These are phyloP conservation scores for Truncatella angustata DNA, from an alignment of 2,329 filamentous ascomycete species.

Conservation along the genomic window DNA sequence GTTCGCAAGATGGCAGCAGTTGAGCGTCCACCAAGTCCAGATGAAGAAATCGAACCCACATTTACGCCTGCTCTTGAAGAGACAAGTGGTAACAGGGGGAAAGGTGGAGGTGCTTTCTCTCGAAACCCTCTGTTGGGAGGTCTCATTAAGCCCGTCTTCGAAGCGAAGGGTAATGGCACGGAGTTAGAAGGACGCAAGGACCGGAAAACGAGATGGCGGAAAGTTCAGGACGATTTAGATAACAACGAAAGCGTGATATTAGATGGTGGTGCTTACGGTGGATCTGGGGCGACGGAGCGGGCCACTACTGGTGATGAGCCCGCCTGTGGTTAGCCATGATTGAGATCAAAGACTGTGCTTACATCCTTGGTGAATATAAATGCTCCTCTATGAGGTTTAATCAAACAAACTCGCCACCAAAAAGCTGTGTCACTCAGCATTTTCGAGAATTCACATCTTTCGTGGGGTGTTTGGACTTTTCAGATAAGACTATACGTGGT, in stretches of 20 bases:
- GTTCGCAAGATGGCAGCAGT: constrained; percentile 68
- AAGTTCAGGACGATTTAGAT: constrained; percentile 59
- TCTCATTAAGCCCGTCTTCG: constrained; percentile 63
- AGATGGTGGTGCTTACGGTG: constrained; percentile 53
- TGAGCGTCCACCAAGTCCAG: constrained; percentile 56
- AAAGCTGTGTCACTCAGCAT: too few species aligned
- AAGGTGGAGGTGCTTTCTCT: constrained; percentile 60
- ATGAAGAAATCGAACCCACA: constrained; percentile 33
- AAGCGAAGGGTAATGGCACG: constrained; percentile 50
- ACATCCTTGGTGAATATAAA: background rate
- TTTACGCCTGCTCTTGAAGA: constrained; percentile 24
- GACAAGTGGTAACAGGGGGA: constrained; percentile 31
- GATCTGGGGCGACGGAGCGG: constrained; percentile 16
- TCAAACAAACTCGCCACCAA: too few species aligned
- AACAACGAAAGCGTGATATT: constrained; percentile 60
- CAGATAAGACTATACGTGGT: too few species aligned
- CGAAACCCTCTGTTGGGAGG: constrained; percentile 65
- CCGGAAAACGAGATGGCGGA: constrained; percentile 49
- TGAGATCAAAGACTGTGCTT: background rate
- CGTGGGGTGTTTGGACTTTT: too few species aligned
- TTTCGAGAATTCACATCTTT: too few species aligned
- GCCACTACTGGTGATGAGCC: background rate
- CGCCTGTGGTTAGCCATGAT: constrained; percentile 9
- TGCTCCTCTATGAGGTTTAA: too few species aligned
- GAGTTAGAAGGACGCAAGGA: constrained; percentile 42